Evolutionary conservation across 2,329 filamentous ascomycete species (phyloP).

Genomic region (Colletotrichum liriopes): DNA sequence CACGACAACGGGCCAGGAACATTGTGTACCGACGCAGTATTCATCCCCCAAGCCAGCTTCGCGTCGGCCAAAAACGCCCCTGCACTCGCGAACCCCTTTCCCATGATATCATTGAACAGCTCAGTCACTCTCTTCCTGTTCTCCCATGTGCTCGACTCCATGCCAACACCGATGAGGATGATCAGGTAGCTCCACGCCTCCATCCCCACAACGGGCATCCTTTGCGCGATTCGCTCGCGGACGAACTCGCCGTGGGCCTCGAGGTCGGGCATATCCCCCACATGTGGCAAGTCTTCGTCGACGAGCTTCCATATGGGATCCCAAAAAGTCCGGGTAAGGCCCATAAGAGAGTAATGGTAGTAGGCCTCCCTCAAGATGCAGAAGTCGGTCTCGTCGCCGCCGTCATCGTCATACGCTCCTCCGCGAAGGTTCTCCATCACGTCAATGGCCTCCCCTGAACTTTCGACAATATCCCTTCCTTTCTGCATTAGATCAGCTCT

Average conservation of each 20-base stretch:
- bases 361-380: constrained; percentile 8
- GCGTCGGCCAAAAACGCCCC: constrained; percentile 6
- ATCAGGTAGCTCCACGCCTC: constrained; percentile 26
- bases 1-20: background rate
- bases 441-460: constrained; percentile 11
- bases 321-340: constrained; percentile 25
- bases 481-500: background rate
- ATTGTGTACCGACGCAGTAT: background rate
- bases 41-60: constrained; percentile 18
- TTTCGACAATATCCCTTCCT: constrained; percentile 20
- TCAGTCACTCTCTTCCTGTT: constrained; percentile 4
- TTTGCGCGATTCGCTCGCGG: constrained; percentile 29
- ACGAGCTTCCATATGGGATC: constrained; percentile 33
- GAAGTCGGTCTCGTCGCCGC: constrained; percentile 13
- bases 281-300: constrained; percentile 22
- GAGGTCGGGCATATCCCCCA: constrained; percentile 11
- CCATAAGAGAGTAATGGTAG: constrained; percentile 30
- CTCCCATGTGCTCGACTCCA: constrained; percentile 9
- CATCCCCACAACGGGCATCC: constrained; percentile 14
- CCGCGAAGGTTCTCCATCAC: constrained; percentile 23
- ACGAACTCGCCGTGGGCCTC: constrained; percentile 15
- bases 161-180: constrained; percentile 15
- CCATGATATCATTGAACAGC: background rate
- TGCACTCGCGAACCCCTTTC: constrained; percentile 20
- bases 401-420: background rate